Conservation (phyloP, 257 asterid genomes). For the Nicotiana knightiana region DNA sequence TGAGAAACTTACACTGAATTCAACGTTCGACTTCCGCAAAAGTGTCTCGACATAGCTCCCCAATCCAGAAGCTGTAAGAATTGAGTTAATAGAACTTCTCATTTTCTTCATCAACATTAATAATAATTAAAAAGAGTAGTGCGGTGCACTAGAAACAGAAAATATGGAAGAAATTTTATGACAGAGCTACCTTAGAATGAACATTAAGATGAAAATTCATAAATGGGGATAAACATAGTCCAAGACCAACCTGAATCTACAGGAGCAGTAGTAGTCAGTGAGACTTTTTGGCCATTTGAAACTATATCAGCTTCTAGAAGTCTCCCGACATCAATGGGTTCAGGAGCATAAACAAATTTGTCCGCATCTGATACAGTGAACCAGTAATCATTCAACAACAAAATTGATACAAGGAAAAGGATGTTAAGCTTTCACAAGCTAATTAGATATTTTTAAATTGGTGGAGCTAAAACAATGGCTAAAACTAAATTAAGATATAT, state of each 20-base stretch:
- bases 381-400: background rate
- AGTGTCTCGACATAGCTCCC: constrained; percentile 70
- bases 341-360: constrained; percentile 86
- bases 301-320: constrained; percentile 72
- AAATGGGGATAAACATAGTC: background rate
- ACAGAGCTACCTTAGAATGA: background rate
- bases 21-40: constrained; percentile 58
- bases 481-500: too few relatives aligned
- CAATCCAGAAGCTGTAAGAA: constrained; percentile 38
- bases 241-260: constrained; percentile 60
- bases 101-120: background rate
- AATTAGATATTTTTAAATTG: too few relatives aligned
- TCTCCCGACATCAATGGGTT: constrained; percentile 81
- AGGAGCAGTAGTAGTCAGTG: constrained; percentile 52
- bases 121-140: background rate
- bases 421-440: too few relatives aligned
- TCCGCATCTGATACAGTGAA: constrained; percentile 54
- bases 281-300: constrained; percentile 44
- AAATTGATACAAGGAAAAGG: background rate
- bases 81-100: background rate
- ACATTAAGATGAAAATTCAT: background rate
- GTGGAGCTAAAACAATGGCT: too few relatives aligned
- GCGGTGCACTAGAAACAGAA: background rate
- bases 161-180: background rate
- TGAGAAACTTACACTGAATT: constrained; percentile 62